Evolutionary conservation across 768 basidiomycete species (phyloP), one percentile per base, ranked within the genome.

Genomic region (Rhizopogon roseolus): DNA sequence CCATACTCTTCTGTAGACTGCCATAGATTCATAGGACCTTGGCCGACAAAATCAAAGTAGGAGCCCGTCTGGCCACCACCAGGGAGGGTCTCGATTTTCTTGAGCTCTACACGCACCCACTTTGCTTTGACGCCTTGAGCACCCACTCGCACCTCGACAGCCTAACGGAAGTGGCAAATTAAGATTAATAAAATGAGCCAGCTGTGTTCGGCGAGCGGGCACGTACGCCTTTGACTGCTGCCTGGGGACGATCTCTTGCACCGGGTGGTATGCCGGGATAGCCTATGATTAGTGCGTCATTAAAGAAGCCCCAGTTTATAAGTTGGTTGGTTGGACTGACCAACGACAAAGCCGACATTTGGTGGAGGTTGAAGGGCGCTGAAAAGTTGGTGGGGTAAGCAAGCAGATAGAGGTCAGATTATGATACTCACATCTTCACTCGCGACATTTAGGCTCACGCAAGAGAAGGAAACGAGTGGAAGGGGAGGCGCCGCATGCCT

Each of bases 201-300:
- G 22, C 9, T 42, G 16, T 43, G 34, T 50, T 42, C 22, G 41
- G 50, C 46, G 51, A 53, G 41, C 22, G 27, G 48, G 51, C 38
- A 82, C 90, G 57, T 74, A 93, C 91, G 51, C 91, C 91, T 75
- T 86, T 88, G 4, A 93, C 88, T 9, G 87, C 82, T 17, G 91
- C 91, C 62, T 91, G 88, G 1, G 86, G 88, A 38, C 91, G 74
- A 59, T 91, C 88, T 49, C 78, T 78, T 28, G 81, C 79, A 39
- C 79, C 79, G n/a, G 90, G 86, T 5, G 92, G 90, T 39, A 94
- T 92, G 32, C 92, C 92, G 55, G 92, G 92, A 66, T 88, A 93
- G 36, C 92, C 92, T 81, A 55, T 73, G 42, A 54, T 57, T 11
- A 61, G 49, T 46, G 43, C 16, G 56, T 60, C 44, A 56, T 64